phyloP scores from a whole-genome alignment of 192 early-diverging fungal genomes.

The Backusella tuberculispora region DNA sequence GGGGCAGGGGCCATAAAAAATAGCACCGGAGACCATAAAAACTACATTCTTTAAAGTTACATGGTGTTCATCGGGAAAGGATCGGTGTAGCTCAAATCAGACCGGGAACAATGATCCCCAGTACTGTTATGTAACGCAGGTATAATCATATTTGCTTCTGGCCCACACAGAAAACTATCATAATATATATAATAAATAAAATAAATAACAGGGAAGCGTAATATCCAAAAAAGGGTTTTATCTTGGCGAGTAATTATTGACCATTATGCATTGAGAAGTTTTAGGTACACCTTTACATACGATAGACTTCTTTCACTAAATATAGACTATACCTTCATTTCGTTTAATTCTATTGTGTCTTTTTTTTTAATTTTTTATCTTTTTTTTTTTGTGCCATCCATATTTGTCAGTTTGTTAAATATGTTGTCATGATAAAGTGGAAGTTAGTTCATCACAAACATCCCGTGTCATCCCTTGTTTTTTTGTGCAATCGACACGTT shows the following conservation, averaged over 20 bases:
- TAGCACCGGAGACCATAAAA: slow-evolving; percentile 1
- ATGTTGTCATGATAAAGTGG: neutral
- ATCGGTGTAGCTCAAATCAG: slow-evolving; percentile 12
- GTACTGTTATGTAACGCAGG: neutral
- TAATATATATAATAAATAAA: neutral
- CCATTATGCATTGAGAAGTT: neutral
- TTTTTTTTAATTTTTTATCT: neutral
- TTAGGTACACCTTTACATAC: neutral
- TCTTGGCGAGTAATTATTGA: neutral
- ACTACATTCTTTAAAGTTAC: neutral
- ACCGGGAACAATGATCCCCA: slow-evolving; percentile 9
- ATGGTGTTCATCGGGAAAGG: neutral
- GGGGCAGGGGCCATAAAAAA: neutral
- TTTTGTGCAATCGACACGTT: slow-evolving; percentile 10
- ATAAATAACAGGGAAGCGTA: neutral
- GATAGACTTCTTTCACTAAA: neutral
- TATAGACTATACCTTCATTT: neutral
- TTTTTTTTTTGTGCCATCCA: neutral
- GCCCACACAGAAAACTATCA: neutral
- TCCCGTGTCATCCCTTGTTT: slow-evolving; percentile 9
- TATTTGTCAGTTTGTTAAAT: neutral
- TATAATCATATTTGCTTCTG: slow-evolving; percentile 10
- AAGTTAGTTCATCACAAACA: neutral
- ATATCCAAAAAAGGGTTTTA: neutral
- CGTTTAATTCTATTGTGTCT: neutral